A percentile compares a stretch with the other conserved stretches of the same genome.
These are phyloP conservation scores for Ceratocystis cacaofunesta DNA, from an alignment of 2,329 filamentous ascomycete genomes.

Conservation along the genomic window DNA sequence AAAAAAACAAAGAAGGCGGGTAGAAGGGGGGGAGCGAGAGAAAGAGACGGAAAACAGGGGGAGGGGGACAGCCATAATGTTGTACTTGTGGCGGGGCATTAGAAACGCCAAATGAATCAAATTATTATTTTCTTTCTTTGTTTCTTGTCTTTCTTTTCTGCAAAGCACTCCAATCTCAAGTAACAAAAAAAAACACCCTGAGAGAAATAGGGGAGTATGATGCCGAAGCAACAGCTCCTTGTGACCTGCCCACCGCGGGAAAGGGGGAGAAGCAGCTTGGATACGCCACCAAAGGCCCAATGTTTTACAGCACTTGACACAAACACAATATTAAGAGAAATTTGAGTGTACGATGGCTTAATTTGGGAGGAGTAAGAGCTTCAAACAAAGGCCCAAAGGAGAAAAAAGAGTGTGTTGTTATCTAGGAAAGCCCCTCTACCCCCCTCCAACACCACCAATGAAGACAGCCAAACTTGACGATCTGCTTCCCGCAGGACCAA, in stretches of 20 bases:
- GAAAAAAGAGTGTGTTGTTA: no score
- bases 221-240: neutral
- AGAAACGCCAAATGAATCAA: neutral
- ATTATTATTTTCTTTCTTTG: neutral
- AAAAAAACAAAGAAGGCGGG: neutral
- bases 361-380: no score
- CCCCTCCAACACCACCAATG: neutral
- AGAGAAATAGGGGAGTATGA: neutral
- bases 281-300: no score
- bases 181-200: no score
- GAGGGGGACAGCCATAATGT: neutral
- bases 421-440: no score
- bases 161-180: neutral
- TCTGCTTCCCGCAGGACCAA: neutral
- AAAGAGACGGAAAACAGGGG: neutral
- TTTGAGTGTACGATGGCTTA: no score
- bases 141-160: neutral
- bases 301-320: no score
- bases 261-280: no score
- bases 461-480: neutral
- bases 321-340: no score
- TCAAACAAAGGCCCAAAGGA: no score
- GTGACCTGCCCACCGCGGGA: neutral
- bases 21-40: neutral
- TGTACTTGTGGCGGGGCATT: neutral